These are phyloP conservation scores for Acanthamoeba lenticulata DNA, from an alignment of 208 protist species.

Conservation along the genomic window DNA sequence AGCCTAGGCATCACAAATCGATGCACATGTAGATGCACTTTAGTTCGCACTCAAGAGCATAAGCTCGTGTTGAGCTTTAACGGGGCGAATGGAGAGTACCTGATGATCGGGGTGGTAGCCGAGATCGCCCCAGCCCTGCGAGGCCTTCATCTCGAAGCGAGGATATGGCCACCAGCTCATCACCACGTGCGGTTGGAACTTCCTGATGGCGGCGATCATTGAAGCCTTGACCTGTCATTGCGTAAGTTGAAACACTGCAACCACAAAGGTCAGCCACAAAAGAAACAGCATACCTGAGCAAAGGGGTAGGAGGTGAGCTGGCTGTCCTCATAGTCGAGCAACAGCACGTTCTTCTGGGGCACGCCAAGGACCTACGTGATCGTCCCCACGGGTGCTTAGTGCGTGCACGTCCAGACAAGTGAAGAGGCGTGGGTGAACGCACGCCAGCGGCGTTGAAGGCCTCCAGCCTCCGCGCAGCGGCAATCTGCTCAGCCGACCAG, in stretches of 20 bases:
- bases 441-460: constrained; percentile 27
- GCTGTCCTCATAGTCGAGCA: constrained; percentile 40
- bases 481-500: constrained; percentile 25
- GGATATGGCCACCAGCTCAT: constrained; percentile 58
- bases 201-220: constrained; percentile 17
- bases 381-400: too few species aligned
- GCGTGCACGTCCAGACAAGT: too few species aligned
- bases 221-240: neutral
- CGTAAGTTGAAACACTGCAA: neutral
- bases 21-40: too few species aligned
- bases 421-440: neutral
- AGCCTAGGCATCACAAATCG: too few species aligned
- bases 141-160: constrained; percentile 36
- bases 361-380: constrained; percentile 42
- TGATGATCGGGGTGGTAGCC: constrained; percentile 55
- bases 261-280: neutral
- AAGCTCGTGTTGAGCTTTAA: too few species aligned
- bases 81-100: too few species aligned
- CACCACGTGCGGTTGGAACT: neutral
- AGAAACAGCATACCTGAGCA: neutral
- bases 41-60: too few species aligned
- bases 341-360: neutral
- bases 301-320: constrained; percentile 51
- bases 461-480: neutral
- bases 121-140: constrained; percentile 14